Conservation (phyloP, 495 filamentous ascomycete species). For the Penicillium coprophilum region DNA sequence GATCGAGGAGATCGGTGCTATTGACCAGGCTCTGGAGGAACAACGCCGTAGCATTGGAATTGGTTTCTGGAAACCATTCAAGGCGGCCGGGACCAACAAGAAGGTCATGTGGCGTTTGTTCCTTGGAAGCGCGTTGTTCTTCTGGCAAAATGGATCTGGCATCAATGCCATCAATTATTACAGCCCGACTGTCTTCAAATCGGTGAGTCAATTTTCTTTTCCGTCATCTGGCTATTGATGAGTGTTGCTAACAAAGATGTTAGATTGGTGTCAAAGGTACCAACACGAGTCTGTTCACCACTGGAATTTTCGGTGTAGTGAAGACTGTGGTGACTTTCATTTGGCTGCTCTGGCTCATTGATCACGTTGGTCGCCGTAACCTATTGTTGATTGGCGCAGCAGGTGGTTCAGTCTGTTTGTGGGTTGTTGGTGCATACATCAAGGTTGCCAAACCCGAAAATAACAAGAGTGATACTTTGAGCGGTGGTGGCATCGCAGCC, state of each 20-base stretch:
- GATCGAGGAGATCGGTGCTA: slow-evolving; percentile 63
- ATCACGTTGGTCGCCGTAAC: slow-evolving; percentile 66
- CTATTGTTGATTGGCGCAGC: slow-evolving; percentile 71
- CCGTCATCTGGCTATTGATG: not conserved
- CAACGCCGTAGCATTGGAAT: slow-evolving; percentile 58
- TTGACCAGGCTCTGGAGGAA: slow-evolving; percentile 61
- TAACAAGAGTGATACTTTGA: slow-evolving; percentile 40
- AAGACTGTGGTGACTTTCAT: slow-evolving; percentile 59
- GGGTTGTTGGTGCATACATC: slow-evolving; percentile 72
- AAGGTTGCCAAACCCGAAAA: slow-evolving; percentile 54
- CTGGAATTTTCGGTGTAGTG: slow-evolving; percentile 55
- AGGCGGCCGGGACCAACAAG: slow-evolving; percentile 51
- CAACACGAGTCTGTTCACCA: slow-evolving; percentile 51
- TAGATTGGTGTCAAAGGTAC: slow-evolving; percentile 55
- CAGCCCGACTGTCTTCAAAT: slow-evolving; percentile 56
- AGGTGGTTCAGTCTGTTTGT: slow-evolving; percentile 68
- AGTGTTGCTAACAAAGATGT: not conserved
- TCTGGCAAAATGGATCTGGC: slow-evolving; percentile 67
- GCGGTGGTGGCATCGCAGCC: slow-evolving; percentile 62
- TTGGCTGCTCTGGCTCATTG: slow-evolving; percentile 69
- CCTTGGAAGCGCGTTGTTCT: slow-evolving; percentile 64
- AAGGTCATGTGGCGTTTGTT: slow-evolving; percentile 67
- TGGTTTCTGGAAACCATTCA: slow-evolving; percentile 71
- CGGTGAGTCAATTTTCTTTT: slow-evolving; percentile 11
- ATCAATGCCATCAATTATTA: slow-evolving; percentile 75